These are phyloP conservation scores for Thielaviopsis populi DNA, from an alignment of 2,329 filamentous ascomycete species.

Conservation along the genomic window DNA sequence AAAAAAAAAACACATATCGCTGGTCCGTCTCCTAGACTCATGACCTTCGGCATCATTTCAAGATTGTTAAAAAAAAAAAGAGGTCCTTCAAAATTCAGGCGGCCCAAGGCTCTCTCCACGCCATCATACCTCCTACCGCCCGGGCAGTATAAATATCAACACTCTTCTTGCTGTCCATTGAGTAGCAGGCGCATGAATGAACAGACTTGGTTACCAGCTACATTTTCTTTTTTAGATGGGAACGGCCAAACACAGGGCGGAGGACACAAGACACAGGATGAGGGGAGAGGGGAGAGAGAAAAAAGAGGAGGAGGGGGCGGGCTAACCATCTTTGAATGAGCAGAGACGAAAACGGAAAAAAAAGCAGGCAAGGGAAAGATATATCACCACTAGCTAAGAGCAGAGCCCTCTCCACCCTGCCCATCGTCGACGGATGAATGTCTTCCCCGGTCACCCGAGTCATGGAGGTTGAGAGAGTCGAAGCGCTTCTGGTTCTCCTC, in stretches of 20 bases:
- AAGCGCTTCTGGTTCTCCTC: slow-evolving; percentile 77
- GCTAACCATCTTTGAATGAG: neutral
- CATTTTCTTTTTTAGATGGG: neutral
- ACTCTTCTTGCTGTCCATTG: neutral
- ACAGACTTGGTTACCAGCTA: neutral
- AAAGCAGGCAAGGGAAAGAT: slow-evolving; percentile 15
- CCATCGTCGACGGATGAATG: slow-evolving; percentile 20
- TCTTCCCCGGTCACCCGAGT: slow-evolving; percentile 47
- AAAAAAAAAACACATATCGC: slow-evolving; percentile 20
- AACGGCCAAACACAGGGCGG: neutral
- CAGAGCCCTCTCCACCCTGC: neutral
- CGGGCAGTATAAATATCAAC: neutral
- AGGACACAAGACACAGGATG: neutral
- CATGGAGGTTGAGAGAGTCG: slow-evolving; percentile 79
- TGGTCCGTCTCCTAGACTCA: slow-evolving; percentile 21
- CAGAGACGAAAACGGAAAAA: neutral
- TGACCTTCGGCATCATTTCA: slow-evolving; percentile 23
- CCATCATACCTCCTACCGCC: neutral
- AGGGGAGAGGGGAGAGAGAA: neutral
- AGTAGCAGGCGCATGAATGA: neutral
- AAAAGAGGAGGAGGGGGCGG: neutral
- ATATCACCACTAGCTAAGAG: slow-evolving; percentile 5
- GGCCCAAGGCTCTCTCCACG: neutral
- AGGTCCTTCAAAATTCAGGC: neutral
- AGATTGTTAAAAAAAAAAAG: neutral